phyloP scores from a whole-genome alignment of 805 yeast species.

The Danielia oregonensis region DNA sequence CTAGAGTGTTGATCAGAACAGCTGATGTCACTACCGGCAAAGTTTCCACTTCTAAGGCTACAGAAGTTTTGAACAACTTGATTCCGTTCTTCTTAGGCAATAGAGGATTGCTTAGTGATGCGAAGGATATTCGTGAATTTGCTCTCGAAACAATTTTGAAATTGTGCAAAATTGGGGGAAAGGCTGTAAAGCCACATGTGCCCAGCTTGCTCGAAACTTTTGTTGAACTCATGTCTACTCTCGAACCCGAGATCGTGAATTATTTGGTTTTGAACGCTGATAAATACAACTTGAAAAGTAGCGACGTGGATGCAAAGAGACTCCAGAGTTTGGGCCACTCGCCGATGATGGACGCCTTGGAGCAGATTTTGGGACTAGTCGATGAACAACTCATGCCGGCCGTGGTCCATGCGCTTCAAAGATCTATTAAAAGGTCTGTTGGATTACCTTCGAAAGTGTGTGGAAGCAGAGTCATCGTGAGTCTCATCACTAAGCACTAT shows the following conservation, averaged over 20 bases:
- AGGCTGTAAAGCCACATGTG: constrained; percentile 60
- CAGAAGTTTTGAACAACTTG: constrained; percentile 48
- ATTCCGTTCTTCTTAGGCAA: constrained; percentile 78
- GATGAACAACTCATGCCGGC: constrained; percentile 47
- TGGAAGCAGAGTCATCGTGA: constrained; percentile 69
- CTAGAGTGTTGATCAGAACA: constrained; percentile 57
- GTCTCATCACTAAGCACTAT: constrained; percentile 55
- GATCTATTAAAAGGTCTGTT: constrained; percentile 63
- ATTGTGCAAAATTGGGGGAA: constrained; percentile 61
- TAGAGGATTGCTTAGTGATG: constrained; percentile 78
- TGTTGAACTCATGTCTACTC: constrained; percentile 68
- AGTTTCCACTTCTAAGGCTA: constrained; percentile 35
- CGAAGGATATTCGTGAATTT: constrained; percentile 77
- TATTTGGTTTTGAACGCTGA: constrained; percentile 85
- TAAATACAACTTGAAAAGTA: constrained; percentile 70
- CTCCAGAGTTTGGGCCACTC: constrained; percentile 70
- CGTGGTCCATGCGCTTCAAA: constrained; percentile 47
- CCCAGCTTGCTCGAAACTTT: constrained; percentile 68
- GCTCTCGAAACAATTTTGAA: constrained; percentile 73
- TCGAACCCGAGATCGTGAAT: constrained; percentile 89
- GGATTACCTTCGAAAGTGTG: constrained; percentile 92
- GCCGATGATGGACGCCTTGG: constrained; percentile 87
- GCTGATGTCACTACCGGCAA: constrained; percentile 46
- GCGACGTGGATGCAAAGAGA: constrained; percentile 75
- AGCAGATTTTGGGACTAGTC: constrained; percentile 56